Evolutionary conservation across 1,284 basidiomycete genomes (phyloP).

Genomic region (Paramarasmius palmivorus): DNA sequence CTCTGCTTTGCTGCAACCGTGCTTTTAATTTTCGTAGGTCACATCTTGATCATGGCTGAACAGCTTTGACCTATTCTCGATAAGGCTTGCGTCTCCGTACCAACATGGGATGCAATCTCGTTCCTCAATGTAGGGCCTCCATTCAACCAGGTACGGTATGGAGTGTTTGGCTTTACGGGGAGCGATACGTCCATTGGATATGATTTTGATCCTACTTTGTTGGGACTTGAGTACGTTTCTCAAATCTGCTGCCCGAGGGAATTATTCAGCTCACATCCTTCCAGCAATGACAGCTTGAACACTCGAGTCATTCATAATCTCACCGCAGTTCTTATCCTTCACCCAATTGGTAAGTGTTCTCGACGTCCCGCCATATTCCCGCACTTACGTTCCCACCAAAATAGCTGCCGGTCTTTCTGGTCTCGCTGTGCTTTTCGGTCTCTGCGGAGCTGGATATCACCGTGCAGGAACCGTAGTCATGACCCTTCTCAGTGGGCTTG

Average conservation of each 20-base stretch:
- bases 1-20: constrained; percentile 61
- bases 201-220: constrained; percentile 35
- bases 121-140: constrained; percentile 63
- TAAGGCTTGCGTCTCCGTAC: constrained; percentile 64
- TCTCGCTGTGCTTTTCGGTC: constrained; percentile 71
- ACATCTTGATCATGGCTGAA: constrained; percentile 2
- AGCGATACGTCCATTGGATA: constrained; percentile 56
- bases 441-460: constrained; percentile 64
- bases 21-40: constrained; percentile 66
- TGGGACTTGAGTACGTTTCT: constrained; percentile 9
- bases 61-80: neutral
- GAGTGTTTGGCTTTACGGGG: constrained; percentile 79
- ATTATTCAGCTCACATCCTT: constrained; percentile 6
- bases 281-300: constrained; percentile 43
- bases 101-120: constrained; percentile 70
- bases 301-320: constrained; percentile 62
- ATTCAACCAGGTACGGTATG: constrained; percentile 52
- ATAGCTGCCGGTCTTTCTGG: constrained; percentile 69
- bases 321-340: constrained; percentile 71
- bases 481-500: constrained; percentile 66
- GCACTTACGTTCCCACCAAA: neutral
- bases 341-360: constrained; percentile 62
- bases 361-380: neutral
- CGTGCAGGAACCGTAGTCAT: constrained; percentile 75
- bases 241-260: neutral